Evolutionary conservation across 73 alveolate genomes (phyloP).

Genomic region (Paramecium sexaurelia): DNA sequence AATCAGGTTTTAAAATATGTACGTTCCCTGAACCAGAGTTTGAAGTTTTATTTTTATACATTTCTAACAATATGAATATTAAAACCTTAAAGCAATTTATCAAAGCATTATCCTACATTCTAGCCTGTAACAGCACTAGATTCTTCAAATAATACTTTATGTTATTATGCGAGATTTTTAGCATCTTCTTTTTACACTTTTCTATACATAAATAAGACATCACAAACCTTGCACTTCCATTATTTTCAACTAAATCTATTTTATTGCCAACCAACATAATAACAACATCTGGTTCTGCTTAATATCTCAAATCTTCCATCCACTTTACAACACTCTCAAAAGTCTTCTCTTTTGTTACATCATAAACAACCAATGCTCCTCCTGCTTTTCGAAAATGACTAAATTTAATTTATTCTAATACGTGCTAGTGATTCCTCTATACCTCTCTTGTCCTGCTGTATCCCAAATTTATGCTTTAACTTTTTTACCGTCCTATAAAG

Average conservation of each 20-base stretch:
- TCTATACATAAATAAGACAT: slow-evolving; percentile 63
- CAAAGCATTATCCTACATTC: slow-evolving; percentile 88
- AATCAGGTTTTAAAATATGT: not conserved
- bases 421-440: slow-evolving; percentile 86
- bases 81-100: slow-evolving; percentile 83
- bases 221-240: slow-evolving; percentile 66
- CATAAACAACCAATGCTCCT: slow-evolving; percentile 90
- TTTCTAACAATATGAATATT: not conserved
- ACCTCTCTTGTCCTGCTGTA: slow-evolving; percentile 92
- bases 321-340: slow-evolving; percentile 81
- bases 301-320: slow-evolving; percentile 79
- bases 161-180: slow-evolving; percentile 81
- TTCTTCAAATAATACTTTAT: slow-evolving; percentile 88
- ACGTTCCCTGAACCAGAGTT: too few relatives aligned
- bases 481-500: slow-evolving; percentile 84
- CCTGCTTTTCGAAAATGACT: slow-evolving; percentile 86
- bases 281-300: slow-evolving; percentile 96
- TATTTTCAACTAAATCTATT: slow-evolving; percentile 85
- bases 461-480: slow-evolving; percentile 98
- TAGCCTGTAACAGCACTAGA: slow-evolving; percentile 90
- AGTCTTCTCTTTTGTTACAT: slow-evolving; percentile 81
- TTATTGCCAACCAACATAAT: slow-evolving; percentile 96
- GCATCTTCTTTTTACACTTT: slow-evolving; percentile 90
- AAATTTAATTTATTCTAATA: slow-evolving; percentile 27
- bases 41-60: not conserved